Base-by-base conservation (phyloP, 192 early-diverging fungal genomes). In the Rhizoclosmatium globosum region DNA sequence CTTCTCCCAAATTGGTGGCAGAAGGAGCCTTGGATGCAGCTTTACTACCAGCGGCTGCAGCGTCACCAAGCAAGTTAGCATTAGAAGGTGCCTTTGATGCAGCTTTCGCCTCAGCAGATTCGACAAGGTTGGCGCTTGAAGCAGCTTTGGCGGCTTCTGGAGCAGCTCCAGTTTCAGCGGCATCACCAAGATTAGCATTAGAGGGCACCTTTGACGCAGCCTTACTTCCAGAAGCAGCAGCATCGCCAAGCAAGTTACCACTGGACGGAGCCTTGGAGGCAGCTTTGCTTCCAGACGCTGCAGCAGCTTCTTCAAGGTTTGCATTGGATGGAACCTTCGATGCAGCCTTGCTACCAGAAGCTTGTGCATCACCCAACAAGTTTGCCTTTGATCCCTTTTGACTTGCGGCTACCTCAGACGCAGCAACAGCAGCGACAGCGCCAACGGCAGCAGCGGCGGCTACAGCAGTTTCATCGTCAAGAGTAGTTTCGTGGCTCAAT, bases 351-450 rank as follows among this genome's bases (percentile, higher is more conserved):
- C 31, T 31, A 31, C 31, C 31, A 31, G 31, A 31, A 31, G 31
- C 31, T 31, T 31, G 31, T 31, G 31, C 31, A 31, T 31, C 31
- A 31, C 31, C 31, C 31, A 62, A 21, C 60, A 62, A 62, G 60
- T 62, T 62, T 39, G 60, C 60, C 7, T 39, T 62, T 19, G 60
- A 62, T 62, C 60, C 60, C 38, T 62, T 62, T 39, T 31, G 4
- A 21, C 21, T 31, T 31, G 21, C 60, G 60, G 60, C 60, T 6
- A 62, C 60, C 4, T 19, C 60, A 7, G 60, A 21, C 7, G 60
- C 60, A 31, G 60, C 11, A 39, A 62, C 60, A 7, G 60, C 60
- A 39, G 60, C 60, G 9, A 21, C 60, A 62, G 60, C 60, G 31
- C 31, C 31, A 31, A 31, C 31, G 31, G 31, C 31, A 31, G 31